A percentile compares a stretch with the other conserved stretches of the same genome.
Evolutionary conservation across 1,284 basidiomycete genomes (phyloP).

Genomic region (Moesziomyces sp.): DNA sequence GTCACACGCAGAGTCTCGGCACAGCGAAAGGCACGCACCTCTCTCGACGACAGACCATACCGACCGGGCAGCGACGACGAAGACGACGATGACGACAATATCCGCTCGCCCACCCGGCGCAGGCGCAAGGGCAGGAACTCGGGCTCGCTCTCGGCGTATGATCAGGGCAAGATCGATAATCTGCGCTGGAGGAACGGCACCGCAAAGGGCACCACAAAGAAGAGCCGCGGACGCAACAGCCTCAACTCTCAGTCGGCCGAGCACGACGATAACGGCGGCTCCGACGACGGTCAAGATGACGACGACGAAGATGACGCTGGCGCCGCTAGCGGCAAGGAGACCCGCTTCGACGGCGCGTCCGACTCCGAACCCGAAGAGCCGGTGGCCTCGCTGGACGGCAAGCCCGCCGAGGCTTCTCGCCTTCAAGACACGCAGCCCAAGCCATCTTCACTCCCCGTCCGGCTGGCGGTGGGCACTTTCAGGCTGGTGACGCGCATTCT

Average conservation of each 20-base stretch:
- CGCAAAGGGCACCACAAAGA: conserved; percentile 11
- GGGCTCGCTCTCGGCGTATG: conserved; percentile 8
- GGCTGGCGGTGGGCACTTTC: neutral
- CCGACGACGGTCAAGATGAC: neutral
- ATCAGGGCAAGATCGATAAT: conserved; percentile 19
- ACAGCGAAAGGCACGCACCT: conserved; percentile 28
- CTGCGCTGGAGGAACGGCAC: conserved; percentile 25
- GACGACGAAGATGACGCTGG: conserved; percentile 24
- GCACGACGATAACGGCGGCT: conserved; percentile 17
- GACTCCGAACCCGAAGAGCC: conserved; percentile 10
- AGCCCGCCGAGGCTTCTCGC: neutral
- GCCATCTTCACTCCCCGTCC: neutral
- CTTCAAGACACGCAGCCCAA: neutral
- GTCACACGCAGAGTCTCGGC: conserved; percentile 23
- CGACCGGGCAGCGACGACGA: conserved; percentile 32
- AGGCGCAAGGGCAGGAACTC: conserved; percentile 28
- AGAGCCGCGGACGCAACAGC: conserved; percentile 10
- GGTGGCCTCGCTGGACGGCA: neutral
- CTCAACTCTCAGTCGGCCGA: conserved; percentile 6
- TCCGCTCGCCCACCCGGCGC: conserved; percentile 10
- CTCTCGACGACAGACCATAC: conserved; percentile 25
- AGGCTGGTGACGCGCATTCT: neutral
- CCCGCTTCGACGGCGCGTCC: conserved; percentile 30
- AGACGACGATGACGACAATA: conserved; percentile 35
- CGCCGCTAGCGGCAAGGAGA: conserved; percentile 43